A percentile compares a stretch with the other conserved stretches of the same genome.
phyloP scores from a whole-genome alignment of 1,139 yeast genomes.

The Kodamaea sp. region DNA sequence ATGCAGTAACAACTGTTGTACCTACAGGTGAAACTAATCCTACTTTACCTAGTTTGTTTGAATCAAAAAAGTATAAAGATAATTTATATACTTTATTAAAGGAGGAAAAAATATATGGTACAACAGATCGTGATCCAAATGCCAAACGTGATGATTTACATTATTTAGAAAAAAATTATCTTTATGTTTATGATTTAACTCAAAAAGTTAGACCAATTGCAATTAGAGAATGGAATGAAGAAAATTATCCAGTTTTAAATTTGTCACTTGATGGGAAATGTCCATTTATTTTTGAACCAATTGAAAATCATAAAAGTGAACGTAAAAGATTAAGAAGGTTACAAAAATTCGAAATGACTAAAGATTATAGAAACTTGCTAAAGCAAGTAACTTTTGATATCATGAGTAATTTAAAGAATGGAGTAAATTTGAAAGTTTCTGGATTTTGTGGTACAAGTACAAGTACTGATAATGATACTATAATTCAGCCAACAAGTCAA shows the following conservation, averaged over 20 bases:
- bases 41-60: slow-evolving; percentile 1
- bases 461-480: slow-evolving; percentile 27
- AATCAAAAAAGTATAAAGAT: slow-evolving; percentile 13
- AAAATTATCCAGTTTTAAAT: slow-evolving; percentile 41
- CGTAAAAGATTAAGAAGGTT: slow-evolving; percentile 35
- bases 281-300: slow-evolving; percentile 58
- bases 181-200: slow-evolving; percentile 76
- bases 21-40: slow-evolving; percentile 14
- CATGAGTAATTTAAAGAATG: slow-evolving; percentile 25
- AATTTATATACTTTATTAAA: slow-evolving; percentile 65
- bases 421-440: slow-evolving; percentile 16
- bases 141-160: slow-evolving; percentile 82
- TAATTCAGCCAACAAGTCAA: slow-evolving; percentile 11
- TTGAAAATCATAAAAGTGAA: slow-evolving; percentile 32
- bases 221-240: slow-evolving; percentile 69
- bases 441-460: slow-evolving; percentile 29
- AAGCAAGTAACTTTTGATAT: slow-evolving; percentile 35
- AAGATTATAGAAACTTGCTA: slow-evolving; percentile 38
- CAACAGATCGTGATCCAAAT: slow-evolving; percentile 83
- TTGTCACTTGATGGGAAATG: slow-evolving; percentile 63
- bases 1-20: slow-evolving; percentile 10
- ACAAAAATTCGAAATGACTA: slow-evolving; percentile 40
- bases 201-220: slow-evolving; percentile 81
- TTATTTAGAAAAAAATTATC: slow-evolving; percentile 64
- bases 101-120: slow-evolving; percentile 83